Evolutionary conservation across 495 filamentous ascomycete genomes (phyloP), one percentile per base, ranked within the genome.

Genomic region (Penicillium waksmanii): DNA sequence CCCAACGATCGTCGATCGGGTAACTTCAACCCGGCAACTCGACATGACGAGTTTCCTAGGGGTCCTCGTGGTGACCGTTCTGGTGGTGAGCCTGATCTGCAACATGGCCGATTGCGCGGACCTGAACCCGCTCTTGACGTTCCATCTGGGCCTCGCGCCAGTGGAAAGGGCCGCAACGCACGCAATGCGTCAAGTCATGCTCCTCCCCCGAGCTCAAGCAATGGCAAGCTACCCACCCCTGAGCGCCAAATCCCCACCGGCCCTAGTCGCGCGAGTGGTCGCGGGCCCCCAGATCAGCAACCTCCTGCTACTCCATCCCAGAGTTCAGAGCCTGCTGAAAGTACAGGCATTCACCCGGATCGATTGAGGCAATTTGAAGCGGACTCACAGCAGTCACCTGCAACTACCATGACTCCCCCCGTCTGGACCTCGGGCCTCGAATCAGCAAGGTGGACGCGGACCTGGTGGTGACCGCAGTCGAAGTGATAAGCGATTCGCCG

Each of bases 61-160:
- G 78, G 74, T 15, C 78, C 78, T 21, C 76, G 78, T 51, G 67
- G 62, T 48, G 77, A 78, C 31, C 69, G 77, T 40, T 17, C 27
- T 13, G 61, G 50, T 48, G 58, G 46, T 38, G 74, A 79, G 7
- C 47, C 60, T 23, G 87, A 86, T 61, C 70, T 78, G 58, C 83
- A 78, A 55, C 84, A 85, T 66, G 83, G 81, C 53, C 81, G 82
- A 53, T 73, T 84, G 38, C 77, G 78, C 33, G 77, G 76, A 43
- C 73, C 77, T 19, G 88, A 91, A 17, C 66, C 79, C 15, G 66
- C 78, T 34, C 67, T 79, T 8, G 86, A 87, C 46, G 84, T 87
- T 46, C 91, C 92, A 1, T 87, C 85, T 23, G 92, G 90, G 1
- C 92, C 92, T 2, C 80, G 89, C 43, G 81, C 82, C 35, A 66